phyloP scores from a whole-genome alignment of 768 basidiomycete genomes.

The Collybia mongolica region DNA sequence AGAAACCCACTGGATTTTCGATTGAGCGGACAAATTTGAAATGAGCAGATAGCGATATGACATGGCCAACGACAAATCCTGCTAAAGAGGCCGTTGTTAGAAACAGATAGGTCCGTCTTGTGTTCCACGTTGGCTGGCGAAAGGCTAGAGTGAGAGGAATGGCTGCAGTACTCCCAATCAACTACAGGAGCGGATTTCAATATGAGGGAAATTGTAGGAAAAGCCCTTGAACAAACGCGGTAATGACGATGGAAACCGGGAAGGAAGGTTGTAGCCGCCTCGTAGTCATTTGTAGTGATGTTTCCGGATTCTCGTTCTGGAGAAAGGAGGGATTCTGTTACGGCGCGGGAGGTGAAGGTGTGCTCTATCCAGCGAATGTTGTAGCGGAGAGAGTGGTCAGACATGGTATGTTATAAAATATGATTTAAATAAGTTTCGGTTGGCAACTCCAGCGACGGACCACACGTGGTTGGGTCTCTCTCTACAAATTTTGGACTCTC shows the following conservation, averaged over 20 bases:
- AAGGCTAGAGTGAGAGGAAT: slow-evolving; percentile 16
- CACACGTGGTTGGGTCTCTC: slow-evolving; percentile 2
- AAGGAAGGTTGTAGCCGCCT: slow-evolving; percentile 52
- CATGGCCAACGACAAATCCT: slow-evolving; percentile 30
- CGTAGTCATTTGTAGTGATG: slow-evolving; percentile 53
- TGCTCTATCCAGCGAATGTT: slow-evolving; percentile 34
- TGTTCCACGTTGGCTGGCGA: slow-evolving; percentile 22
- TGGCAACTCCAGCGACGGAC: background rate
- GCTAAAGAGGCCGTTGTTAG: slow-evolving; percentile 20
- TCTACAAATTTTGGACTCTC: too few species aligned
- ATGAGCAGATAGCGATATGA: slow-evolving; percentile 26
- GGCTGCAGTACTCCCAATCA: slow-evolving; percentile 7
- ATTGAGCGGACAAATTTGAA: slow-evolving; percentile 34
- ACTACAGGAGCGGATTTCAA: slow-evolving; percentile 7
- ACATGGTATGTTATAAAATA: background rate
- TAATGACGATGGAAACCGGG: slow-evolving; percentile 42
- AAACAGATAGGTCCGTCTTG: slow-evolving; percentile 14
- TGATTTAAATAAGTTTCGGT: background rate
- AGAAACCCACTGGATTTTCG: slow-evolving; percentile 39
- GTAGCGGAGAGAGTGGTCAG: slow-evolving; percentile 20
- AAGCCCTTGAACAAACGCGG: slow-evolving; percentile 26
- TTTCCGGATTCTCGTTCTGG: slow-evolving; percentile 53
- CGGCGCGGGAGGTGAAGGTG: slow-evolving; percentile 42
- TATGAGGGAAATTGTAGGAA: background rate
- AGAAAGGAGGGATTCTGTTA: slow-evolving; percentile 45